Evolutionary conservation across 345 rosid genomes (phyloP).

Genomic region (Sapria himalayana): DNA sequence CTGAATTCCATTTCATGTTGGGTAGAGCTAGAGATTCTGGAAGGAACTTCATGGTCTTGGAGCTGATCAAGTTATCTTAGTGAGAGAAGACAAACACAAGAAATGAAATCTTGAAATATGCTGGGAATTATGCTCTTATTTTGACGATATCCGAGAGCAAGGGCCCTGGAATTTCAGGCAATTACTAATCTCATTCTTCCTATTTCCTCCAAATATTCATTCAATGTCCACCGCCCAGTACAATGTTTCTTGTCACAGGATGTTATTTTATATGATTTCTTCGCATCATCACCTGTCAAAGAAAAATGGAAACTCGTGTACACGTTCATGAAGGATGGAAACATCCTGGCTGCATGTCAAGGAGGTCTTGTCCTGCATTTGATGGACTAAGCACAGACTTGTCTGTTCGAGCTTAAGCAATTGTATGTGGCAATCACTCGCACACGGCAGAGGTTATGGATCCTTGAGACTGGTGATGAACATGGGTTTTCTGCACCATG

Average conservation of each 20-base stretch:
- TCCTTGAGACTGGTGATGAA: constrained; percentile 25
- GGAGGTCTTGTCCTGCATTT: constrained; percentile 14
- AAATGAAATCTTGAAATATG: constrained; percentile 10
- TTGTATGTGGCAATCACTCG: constrained; percentile 35
- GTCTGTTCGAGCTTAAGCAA: constrained; percentile 33
- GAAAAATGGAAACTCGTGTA: constrained; percentile 33
- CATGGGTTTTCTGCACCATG: constrained; percentile 16
- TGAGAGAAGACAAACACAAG: constrained; percentile 19
- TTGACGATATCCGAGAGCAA: constrained; percentile 26
- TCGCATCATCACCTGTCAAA: constrained; percentile 23
- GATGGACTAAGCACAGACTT: constrained; percentile 16
- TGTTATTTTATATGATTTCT: constrained; percentile 31
- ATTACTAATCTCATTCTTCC: background rate
- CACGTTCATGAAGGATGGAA: constrained; percentile 18
- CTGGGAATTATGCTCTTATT: constrained; percentile 33
- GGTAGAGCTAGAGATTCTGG: constrained; percentile 11
- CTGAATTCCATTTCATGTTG: constrained; percentile 21
- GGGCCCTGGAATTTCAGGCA: constrained; percentile 39
- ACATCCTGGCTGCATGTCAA: constrained; percentile 9
- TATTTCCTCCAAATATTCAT: background rate
- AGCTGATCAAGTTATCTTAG: constrained; percentile 32
- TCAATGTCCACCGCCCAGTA: background rate
- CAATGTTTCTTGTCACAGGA: constrained; percentile 18
- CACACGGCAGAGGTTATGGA: constrained; percentile 33
- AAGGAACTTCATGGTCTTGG: constrained; percentile 20